Base-by-base conservation (phyloP, 257 asterid genomes). In the Vinca minor region DNA sequence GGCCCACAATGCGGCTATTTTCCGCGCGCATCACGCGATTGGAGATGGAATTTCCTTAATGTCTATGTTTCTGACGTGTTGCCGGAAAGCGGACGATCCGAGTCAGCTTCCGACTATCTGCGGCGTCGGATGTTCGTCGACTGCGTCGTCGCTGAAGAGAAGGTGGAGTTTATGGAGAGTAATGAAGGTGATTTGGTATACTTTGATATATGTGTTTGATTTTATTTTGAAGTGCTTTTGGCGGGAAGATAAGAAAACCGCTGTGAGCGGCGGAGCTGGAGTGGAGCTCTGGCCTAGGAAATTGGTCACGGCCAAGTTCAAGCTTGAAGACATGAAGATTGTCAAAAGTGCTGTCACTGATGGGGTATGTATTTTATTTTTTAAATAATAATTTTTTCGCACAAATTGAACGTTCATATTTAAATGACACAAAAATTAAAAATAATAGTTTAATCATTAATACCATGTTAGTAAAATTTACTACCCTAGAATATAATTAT, bases 11-110 rank as follows among this genome's bases (percentile, higher is more conserved):
- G 67, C 82, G 59, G 67, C 32, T 5, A 79, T 89, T 12, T 68
- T 86, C 67, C 87, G 96, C 2, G 65, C 84, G 63, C 96, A 89
- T 72, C 96, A 89, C 79, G 86, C 94, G 54, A 83, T 89, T 1
- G 96, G 96, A 18, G 96, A 89, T 67, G 96, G 95, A 38, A 74
- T 82, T 25, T 86, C 96, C 3, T 25, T 82, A 28, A 77, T 85
- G 87, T 81, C 96, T 41, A 59, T 84, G 83, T 71, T 88, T 18
- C 65, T 86, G 44, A 68, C 88, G 41, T 62, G 81, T 69, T 86
- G 88, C 59, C 69, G 95, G 70, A 79, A 69, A n/a, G 74, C 62
- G 2, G 81, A 71, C 12, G 89, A 81, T 31, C 87, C 95, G 13
- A 31, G 59, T 55, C 75, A 50, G 69, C 28, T 8, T 39, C 89